Conservation (phyloP, 495 filamentous ascomycete genomes). For the Daldinia grandis region DNA sequence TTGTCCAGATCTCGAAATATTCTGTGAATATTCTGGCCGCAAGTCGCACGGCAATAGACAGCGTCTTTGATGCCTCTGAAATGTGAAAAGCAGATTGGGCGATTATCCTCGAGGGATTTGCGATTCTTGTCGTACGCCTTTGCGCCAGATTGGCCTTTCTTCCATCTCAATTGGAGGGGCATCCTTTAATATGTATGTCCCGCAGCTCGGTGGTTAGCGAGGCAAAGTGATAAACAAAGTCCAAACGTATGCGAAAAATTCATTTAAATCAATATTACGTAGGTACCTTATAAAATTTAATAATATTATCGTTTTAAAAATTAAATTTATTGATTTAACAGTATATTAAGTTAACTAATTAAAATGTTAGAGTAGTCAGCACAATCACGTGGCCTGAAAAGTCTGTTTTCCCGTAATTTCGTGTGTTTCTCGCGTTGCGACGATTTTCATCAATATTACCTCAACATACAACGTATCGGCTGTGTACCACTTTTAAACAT, state of each 20-base stretch:
- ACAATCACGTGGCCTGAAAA: no score
- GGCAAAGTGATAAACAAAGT: conserved; percentile 78
- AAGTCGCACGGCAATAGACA: conserved; percentile 76
- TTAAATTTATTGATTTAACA: no score
- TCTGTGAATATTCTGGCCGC: conserved; percentile 80
- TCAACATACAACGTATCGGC: no score
- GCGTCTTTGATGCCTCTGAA: conserved; percentile 66
- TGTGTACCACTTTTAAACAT: no score
- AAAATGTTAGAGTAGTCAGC: no score
- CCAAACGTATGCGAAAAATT: conserved; percentile 67
- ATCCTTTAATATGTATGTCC: conserved; percentile 65
- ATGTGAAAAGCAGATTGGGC: conserved; percentile 80
- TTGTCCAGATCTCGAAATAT: conserved; percentile 77
- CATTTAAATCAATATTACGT: no score
- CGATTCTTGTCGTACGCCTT: conserved; percentile 46
- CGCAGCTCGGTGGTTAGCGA: conserved; percentile 71
- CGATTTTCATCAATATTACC: no score
- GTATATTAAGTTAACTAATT: no score
- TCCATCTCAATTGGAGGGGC: conserved; percentile 54
- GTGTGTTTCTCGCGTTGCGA: no score
- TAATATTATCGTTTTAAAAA: no score
- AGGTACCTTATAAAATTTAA: no score
- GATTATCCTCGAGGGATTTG: conserved; percentile 72
- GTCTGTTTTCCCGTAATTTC: no score
- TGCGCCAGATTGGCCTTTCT: neutral